Evolutionary conservation across 331 rosid genomes (phyloP), one percentile per base, ranked within the genome.

Genomic region (Rosa hybrid): DNA sequence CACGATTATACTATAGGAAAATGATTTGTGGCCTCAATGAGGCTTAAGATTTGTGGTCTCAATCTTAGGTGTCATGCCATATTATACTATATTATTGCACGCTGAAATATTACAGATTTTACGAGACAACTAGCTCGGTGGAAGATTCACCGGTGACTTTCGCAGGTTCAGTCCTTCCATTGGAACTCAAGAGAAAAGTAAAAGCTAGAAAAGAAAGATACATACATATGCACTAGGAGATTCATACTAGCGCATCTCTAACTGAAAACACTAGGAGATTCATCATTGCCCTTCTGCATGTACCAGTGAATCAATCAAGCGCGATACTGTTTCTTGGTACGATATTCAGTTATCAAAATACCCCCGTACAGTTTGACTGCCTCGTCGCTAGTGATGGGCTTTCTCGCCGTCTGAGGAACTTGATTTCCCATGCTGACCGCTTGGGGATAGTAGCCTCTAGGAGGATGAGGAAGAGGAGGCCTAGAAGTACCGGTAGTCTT

Each of bases 341-440:
- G 42, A 12, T 1, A 51, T 34, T 53, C 67, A 30, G 77, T 50
- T 7, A 53, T 2, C 77, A 74, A 27, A 20, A 4, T 17, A n/a
- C 77, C 77, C 8, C 65, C 65, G 30, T 4, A 74, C 20, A 20
- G 18, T 34, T 39, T 30, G 46, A 67, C 81, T 25, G 76, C 81
- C 57, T 78, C 81, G 27, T 30, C 41, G 63, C 80, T 77, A 12
- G 30, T 76, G n/a, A 76, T 39, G 72, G 16, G 27, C 72, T 39
- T 68, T 18, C 7, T 44, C 7, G 25, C 72, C 25, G 25, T 18
- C 13, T 17, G 72, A 39, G 76, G 76, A 71, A 25, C 53, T 21
- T 75, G 69, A 57, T 1, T 59, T 59, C 65, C 25, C 10, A n/a
- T 16, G 77, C 51, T 49, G 4, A n/a, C 67, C 27, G 38, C 4